A percentile compares a stretch with the other conserved stretches of the same genome.
These are phyloP conservation scores for Tetrapyrgos nigripes DNA, from an alignment of 1,284 basidiomycete genomes.

Conservation along the genomic window DNA sequence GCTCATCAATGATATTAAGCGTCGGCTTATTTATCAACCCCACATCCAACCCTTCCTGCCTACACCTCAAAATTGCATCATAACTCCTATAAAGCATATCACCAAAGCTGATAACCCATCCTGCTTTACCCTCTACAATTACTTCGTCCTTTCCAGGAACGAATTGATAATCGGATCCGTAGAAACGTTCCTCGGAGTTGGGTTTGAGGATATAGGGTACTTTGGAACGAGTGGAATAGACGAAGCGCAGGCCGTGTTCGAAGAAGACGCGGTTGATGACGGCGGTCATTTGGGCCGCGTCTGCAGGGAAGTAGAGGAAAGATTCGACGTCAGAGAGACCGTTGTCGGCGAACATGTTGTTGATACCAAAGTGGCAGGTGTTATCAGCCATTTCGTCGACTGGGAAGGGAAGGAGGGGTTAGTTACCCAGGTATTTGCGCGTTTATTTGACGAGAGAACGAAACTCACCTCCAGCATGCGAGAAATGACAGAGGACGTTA, in stretches of 20 bases:
- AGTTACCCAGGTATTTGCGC: too few relatives aligned
- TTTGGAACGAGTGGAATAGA: conserved; percentile 88
- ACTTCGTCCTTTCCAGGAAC: conserved; percentile 83
- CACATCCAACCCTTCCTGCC: conserved; percentile 76
- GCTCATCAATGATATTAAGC: conserved; percentile 82
- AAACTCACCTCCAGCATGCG: conserved; percentile 77
- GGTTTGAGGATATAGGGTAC: conserved; percentile 86
- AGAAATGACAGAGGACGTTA: conserved; percentile 88
- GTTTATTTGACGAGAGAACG: conserved; percentile 1
- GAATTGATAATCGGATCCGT: conserved; percentile 77
- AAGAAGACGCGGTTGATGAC: conserved; percentile 82
- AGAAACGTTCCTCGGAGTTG: conserved; percentile 70
- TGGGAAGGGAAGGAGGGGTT: conserved; percentile 30
- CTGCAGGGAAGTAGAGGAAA: conserved; percentile 86
- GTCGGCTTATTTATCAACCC: conserved; percentile 87
- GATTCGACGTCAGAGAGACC: conserved; percentile 80
- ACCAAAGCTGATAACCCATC: conserved; percentile 82
- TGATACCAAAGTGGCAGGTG: conserved; percentile 85
- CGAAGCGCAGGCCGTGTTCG: conserved; percentile 78
- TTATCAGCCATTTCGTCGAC: conserved; percentile 85
- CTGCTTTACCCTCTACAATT: conserved; percentile 70
- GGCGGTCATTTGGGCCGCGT: conserved; percentile 80
- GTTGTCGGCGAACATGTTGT: conserved; percentile 88
- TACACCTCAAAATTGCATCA: conserved; percentile 79
- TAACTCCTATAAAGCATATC: conserved; percentile 84